Evolutionary conservation across 768 basidiomycete species (phyloP), one percentile per base, ranked within the genome.

Genomic region (Termitomyces sp.): DNA sequence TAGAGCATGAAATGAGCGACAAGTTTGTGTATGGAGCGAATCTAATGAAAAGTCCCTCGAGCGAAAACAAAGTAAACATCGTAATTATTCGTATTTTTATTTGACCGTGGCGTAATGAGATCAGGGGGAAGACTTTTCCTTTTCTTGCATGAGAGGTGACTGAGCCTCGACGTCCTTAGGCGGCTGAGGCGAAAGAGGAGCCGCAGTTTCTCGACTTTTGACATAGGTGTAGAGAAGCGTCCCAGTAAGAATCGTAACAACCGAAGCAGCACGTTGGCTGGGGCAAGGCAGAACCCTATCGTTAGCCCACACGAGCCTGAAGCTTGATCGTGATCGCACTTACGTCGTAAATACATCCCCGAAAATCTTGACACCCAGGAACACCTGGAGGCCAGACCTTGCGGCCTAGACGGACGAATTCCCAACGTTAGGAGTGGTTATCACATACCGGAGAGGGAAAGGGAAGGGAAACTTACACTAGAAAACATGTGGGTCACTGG

Each of bases 401-500:
- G 89, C 85, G 10, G 89, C 89, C 53, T 88, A 81, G 8, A 12
- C 19, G 30, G 25, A 32, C 27, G 35, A 32, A 19, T 30, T n/a
- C 28, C 30, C 2, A 46, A 28, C 32, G 44, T 59, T 8, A 49
- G 50, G 5, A 49, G 50, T 37, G 27, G 19, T 42, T 11, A 27
- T 12, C n/a, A 19, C 19, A 11, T 23, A 39, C 45, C 34, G 47
- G 46, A n/a, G n/a, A n/a, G 17, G 50, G 48, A 5, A 14, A 12
- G 40, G 46, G 45, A 28, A 43, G n/a, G 17, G 5, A 19, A 27
- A 14, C 69, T 52, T 25, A 71, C 72, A 50, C 70, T 69, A 2
- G 88, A 89, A 48, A 91, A 75, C 89, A 91, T 92, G 67, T 92
- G 90, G 1, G 89, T 88, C 62, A 90, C 83, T 5, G 91, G 91